Conservation (phyloP, 2,329 filamentous ascomycete genomes). For the Ophiocordyceps camponoti-leonardi region DNA sequence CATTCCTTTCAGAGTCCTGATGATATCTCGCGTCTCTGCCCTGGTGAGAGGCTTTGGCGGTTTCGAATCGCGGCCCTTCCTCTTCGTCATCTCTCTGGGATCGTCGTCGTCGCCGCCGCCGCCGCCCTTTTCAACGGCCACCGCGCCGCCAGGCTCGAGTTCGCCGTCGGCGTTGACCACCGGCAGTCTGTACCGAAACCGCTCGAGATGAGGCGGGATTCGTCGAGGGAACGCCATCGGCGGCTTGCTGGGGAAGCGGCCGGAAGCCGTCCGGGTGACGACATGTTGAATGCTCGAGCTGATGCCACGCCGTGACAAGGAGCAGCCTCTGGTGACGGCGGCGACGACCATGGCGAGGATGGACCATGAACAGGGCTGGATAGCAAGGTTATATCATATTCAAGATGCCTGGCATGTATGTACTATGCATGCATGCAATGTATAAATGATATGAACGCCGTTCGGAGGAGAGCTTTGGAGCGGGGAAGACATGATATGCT, state of each 20-base stretch:
- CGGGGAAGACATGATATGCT: no score
- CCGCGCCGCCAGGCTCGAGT: not conserved
- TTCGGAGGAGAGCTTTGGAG: no score
- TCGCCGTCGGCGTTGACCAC: not conserved
- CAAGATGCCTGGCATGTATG: no score
- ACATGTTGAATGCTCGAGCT: not conserved
- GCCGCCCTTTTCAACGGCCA: not conserved
- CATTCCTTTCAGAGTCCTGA: not conserved
- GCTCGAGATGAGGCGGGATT: not conserved
- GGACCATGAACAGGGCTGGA: not conserved
- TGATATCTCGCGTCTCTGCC: not conserved
- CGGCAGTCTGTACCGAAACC: not conserved
- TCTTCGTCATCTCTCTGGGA: not conserved
- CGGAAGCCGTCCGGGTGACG: not conserved
- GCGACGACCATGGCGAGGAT: not conserved
- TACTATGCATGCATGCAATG: no score
- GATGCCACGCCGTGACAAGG: not conserved
- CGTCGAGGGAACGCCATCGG: not conserved
- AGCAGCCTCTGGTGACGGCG: not conserved
- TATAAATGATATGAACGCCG: no score
- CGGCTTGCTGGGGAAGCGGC: not conserved
- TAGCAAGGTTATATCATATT: no score
- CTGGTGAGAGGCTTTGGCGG: not conserved
- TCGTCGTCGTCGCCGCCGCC: not conserved
- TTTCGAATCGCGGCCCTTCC: not conserved